Percentiles rank a stretch among this genome's conserved stretches.
These are phyloP conservation scores for Limnomonas spitsbergensis DNA, from an alignment of 139 green algal species.

Conservation along the genomic window DNA sequence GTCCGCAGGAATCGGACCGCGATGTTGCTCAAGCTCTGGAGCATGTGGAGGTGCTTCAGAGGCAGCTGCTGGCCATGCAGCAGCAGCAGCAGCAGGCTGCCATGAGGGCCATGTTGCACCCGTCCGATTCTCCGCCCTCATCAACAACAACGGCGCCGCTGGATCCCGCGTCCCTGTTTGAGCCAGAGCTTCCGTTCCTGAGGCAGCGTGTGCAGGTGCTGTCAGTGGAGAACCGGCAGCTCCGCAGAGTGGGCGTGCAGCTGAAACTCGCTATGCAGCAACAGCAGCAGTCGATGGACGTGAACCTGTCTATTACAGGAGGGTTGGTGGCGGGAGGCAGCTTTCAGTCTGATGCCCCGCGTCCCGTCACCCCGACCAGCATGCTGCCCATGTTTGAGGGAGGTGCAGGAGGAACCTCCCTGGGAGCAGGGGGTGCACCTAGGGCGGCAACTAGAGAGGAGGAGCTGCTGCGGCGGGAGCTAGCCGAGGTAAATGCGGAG, in stretches of 20 bases:
- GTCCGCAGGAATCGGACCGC: constrained; percentile 37
- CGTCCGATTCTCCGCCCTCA: not conserved
- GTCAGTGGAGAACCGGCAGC: constrained; percentile 30
- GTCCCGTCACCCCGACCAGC: not conserved
- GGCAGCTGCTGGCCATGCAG: constrained; percentile 25
- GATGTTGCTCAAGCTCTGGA: constrained; percentile 45
- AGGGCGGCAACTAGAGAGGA: not conserved
- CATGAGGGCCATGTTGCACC: not conserved
- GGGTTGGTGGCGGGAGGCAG: not conserved
- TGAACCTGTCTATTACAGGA: not conserved
- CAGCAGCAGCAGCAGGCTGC: constrained; percentile 10
- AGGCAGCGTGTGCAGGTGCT: constrained; percentile 32
- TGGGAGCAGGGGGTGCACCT: not conserved
- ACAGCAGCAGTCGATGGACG: not conserved
- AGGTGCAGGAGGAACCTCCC: not conserved
- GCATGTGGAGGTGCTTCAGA: constrained; percentile 51
- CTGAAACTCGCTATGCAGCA: constrained; percentile 4
- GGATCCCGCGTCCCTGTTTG: not conserved
- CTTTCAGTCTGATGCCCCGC: not conserved
- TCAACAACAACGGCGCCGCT: not conserved
- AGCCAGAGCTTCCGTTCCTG: constrained; percentile 40
- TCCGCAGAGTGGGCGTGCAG: constrained; percentile 39
- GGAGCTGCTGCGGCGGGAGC: constrained; percentile 21
- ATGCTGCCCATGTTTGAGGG: not conserved
- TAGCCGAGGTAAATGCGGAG: constrained; percentile 4